Evolutionary conservation across 768 basidiomycete genomes (phyloP).

Genomic region (Calvatia gigantea): DNA sequence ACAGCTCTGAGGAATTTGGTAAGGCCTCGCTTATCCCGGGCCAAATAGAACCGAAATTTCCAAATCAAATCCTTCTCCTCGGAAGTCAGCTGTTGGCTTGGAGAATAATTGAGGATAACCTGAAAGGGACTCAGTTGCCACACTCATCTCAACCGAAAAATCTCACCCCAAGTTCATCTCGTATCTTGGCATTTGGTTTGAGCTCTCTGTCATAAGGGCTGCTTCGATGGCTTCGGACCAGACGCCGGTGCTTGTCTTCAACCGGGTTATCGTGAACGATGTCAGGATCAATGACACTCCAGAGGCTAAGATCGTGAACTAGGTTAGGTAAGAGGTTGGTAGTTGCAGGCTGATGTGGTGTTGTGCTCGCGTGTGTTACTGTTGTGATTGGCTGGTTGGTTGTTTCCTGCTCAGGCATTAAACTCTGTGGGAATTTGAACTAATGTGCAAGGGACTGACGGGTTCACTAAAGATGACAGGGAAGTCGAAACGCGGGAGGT

Average conservation of each 20-base stretch:
- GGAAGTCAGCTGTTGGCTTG: slow-evolving; percentile 79
- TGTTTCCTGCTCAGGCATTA: slow-evolving; percentile 17
- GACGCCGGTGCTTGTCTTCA: slow-evolving; percentile 92
- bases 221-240: slow-evolving; percentile 92
- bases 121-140: slow-evolving; percentile 27
- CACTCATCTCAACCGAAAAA: background rate
- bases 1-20: slow-evolving; percentile 98
- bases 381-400: slow-evolving; percentile 13
- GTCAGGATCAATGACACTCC: slow-evolving; percentile 91
- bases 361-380: slow-evolving; percentile 35
- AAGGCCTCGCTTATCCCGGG: slow-evolving; percentile 86
- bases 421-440: slow-evolving; percentile 14
- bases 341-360: slow-evolving; percentile 40
- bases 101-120: slow-evolving; percentile 90
- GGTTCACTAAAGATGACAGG: slow-evolving; percentile 94
- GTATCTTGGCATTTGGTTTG: slow-evolving; percentile 93
- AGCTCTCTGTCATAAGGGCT: slow-evolving; percentile 94
- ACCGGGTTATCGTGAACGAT: slow-evolving; percentile 91
- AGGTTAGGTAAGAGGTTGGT: slow-evolving; percentile 48
- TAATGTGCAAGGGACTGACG: slow-evolving; percentile 36
- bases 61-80: slow-evolving; percentile 97
- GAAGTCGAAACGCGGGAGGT: slow-evolving; percentile 94
- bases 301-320: slow-evolving; percentile 66
- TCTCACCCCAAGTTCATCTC: slow-evolving; percentile 87
- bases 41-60: slow-evolving; percentile 99